Evolutionary conservation across 345 rosid genomes (phyloP), one percentile per base, ranked within the genome.

Genomic region (Dipteronia dyeriana): DNA sequence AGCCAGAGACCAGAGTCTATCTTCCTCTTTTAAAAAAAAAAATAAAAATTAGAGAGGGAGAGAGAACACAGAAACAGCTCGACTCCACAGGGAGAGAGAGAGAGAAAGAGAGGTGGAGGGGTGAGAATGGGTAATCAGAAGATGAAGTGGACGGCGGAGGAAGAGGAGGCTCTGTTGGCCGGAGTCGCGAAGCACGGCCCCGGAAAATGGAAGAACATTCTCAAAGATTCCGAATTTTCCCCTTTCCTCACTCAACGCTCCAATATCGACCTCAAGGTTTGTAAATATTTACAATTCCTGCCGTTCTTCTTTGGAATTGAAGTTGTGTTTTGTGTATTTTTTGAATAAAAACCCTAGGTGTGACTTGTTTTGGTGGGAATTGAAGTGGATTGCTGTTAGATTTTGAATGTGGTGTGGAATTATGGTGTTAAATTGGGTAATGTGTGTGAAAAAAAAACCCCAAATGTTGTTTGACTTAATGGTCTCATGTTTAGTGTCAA

Each of bases 241-340:
- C 86, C 83, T 62, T 79, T 47, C 68, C 95, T 94, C 82, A 64
- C 79, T 78, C 78, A 79, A 68, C 98, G 98, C 60, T 90, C 95
- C 80, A 94, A 94, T 67, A 91, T 94, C 79, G 98, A 94, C 84
- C 97, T 92, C 82, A 94, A 94, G 94, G 97, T 90, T 70, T 45
- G 16, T 39, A n/a, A 9, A n/a, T 62, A 56, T 66, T 68, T 66
- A 29, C 45, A 34, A 34, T 41, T 8, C 65, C 69, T 56, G 49
- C 59, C 49, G 17, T 7, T 59, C 16, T n/a, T n/a, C n/a, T 31
- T 13, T 20, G 26, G 3, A 29, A 54, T 12, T 59, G 16, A 26
- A 66, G 2, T 26, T 0, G 11, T 64, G 22, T 26, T 29, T 10
- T 10, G 6, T 68, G 61, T 22, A 43, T 2, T 34, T 26, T 60